phyloP scores from a whole-genome alignment of 495 filamentous ascomycete genomes.

The Rostrohypoxylon terebratum region DNA sequence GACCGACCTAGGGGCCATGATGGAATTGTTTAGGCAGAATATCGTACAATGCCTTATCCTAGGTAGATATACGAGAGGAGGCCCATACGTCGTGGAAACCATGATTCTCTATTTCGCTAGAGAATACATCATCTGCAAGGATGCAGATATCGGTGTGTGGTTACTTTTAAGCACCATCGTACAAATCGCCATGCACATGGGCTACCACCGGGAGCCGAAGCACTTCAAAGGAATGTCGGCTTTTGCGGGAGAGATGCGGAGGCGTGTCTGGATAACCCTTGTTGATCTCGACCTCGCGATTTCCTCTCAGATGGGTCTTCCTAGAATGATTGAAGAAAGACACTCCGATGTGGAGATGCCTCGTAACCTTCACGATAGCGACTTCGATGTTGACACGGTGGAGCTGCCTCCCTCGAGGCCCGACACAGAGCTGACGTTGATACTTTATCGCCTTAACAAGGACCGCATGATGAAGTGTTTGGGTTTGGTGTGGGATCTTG shows the following conservation, averaged over 20 bases:
- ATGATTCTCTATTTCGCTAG: neutral
- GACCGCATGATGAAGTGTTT: neutral
- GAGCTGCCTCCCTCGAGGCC: neutral
- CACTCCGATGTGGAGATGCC: neutral
- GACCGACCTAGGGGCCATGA: neutral
- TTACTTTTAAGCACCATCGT: neutral
- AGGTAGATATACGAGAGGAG: neutral
- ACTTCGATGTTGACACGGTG: neutral
- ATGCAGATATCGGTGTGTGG: slow-evolving; percentile 1
- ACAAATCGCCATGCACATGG: neutral
- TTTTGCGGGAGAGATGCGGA: neutral
- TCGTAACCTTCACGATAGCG: neutral
- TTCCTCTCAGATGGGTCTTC: neutral
- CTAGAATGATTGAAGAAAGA: neutral
- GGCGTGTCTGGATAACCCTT: neutral
- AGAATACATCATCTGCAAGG: neutral
- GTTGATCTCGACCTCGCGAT: neutral
- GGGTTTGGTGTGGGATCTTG: neutral
- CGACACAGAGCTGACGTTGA: neutral
- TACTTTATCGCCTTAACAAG: neutral
- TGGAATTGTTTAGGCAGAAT: neutral
- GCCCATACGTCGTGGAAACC: neutral
- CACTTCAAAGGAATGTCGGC: neutral
- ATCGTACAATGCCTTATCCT: neutral
- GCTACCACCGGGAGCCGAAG: neutral